phyloP scores from a whole-genome alignment of 345 rosid genomes.

The Barbarea vulgaris region DNA sequence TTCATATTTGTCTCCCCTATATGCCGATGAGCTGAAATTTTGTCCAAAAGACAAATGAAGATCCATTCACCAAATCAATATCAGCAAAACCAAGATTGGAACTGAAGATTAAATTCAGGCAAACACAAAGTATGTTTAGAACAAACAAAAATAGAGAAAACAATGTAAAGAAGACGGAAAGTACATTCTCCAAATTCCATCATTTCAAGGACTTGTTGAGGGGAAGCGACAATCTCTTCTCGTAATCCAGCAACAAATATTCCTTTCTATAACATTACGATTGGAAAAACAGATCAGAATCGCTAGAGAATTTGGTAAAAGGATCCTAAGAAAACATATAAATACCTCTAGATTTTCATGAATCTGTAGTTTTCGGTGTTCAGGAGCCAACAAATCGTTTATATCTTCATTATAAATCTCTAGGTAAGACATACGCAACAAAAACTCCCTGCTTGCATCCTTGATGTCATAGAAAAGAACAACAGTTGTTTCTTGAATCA shows the following conservation, averaged over 20 bases:
- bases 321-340: background rate
- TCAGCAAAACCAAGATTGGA: background rate
- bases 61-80: conserved; percentile 9
- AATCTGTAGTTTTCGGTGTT: conserved; percentile 90
- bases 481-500: conserved; percentile 1
- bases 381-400: conserved; percentile 87
- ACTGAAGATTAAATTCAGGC: background rate
- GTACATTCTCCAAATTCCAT: conserved; percentile 95
- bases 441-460: conserved; percentile 83
- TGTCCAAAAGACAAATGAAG: conserved; percentile 13
- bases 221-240: conserved; percentile 93
- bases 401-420: conserved; percentile 97
- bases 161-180: background rate
- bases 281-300: conserved; percentile 25
- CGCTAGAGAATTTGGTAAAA: background rate
- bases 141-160: background rate
- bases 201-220: conserved; percentile 85
- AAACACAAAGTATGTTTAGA: background rate
- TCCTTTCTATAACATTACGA: conserved; percentile 60
- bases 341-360: conserved; percentile 86
- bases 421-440: conserved; percentile 90
- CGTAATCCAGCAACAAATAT: conserved; percentile 92
- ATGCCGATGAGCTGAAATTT: conserved; percentile 87
- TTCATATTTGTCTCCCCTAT: conserved; percentile 98
- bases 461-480: conserved; percentile 30